Percentiles rank a stretch among this genome's conserved stretches.
Conservation (phyloP, 2,329 filamentous ascomycete species). For the Teratosphaeria epicoccoides region DNA sequence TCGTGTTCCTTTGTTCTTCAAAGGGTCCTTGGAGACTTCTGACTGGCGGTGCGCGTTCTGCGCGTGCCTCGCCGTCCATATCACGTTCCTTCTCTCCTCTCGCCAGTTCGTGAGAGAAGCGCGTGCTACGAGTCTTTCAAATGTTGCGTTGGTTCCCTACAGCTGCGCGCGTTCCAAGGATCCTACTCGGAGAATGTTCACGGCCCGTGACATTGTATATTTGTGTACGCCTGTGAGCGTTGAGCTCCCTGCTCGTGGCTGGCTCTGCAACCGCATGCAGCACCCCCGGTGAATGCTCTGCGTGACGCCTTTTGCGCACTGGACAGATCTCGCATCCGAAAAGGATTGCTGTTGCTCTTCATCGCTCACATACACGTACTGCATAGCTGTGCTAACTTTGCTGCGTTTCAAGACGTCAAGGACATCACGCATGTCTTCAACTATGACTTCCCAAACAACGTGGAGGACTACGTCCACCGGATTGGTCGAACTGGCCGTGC, state of each 20-base stretch:
- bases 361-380: slow-evolving; percentile 57
- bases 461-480: slow-evolving; percentile 59
- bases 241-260: slow-evolving; percentile 9
- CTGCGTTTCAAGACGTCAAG: slow-evolving; percentile 83
- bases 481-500: slow-evolving; percentile 60
- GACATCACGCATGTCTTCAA: slow-evolving; percentile 99
- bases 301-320: slow-evolving; percentile 22
- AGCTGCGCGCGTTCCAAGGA: slow-evolving; percentile 60
- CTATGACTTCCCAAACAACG: slow-evolving; percentile 98
- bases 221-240: slow-evolving; percentile 23
- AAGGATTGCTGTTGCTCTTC: slow-evolving; percentile 41
- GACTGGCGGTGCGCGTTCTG: slow-evolving; percentile 12
- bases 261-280: slow-evolving; percentile 1
- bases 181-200: slow-evolving; percentile 49
- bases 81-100: slow-evolving; percentile 64
- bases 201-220: slow-evolving; percentile 37
- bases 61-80: slow-evolving; percentile 46
- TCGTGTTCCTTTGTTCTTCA: slow-evolving; percentile 69
- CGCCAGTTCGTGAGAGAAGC: slow-evolving; percentile 72
- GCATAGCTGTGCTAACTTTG: slow-evolving; percentile 29
- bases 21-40: slow-evolving; percentile 75
- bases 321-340: slow-evolving; percentile 38
- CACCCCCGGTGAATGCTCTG: slow-evolving; percentile 5
- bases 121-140: slow-evolving; percentile 56
- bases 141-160: slow-evolving; percentile 49